These are phyloP conservation scores for Citrullus mucosospermus DNA, from an alignment of 306 rosid species.

Conservation along the genomic window DNA sequence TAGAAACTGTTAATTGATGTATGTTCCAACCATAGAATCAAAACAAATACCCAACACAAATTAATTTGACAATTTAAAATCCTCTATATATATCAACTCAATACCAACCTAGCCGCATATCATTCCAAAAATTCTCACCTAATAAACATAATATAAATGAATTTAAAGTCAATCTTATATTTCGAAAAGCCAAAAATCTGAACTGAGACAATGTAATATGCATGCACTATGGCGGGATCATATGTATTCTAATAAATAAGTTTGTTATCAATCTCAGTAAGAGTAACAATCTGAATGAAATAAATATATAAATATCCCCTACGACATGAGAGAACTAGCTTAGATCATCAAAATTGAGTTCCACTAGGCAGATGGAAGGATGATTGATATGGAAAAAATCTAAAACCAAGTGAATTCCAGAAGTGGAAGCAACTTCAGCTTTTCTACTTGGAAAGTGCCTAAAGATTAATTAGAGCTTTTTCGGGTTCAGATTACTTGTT, in stretches of 20 bases:
- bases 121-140: background rate
- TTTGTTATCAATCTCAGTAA: background rate
- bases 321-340: slow-evolving; percentile 1
- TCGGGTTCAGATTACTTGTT: slow-evolving; percentile 69
- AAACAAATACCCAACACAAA: no score
- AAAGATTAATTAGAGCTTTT: background rate
- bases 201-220: background rate
- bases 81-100: no score
- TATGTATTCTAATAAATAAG: background rate
- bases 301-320: background rate
- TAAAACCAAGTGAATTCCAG: slow-evolving; percentile 3
- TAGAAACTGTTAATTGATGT: no score
- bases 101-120: background rate
- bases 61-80: no score
- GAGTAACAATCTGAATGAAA: slow-evolving; percentile 1
- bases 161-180: background rate
- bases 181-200: background rate
- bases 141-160: no score
- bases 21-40: no score
- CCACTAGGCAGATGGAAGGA: slow-evolving; percentile 6
- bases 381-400: background rate
- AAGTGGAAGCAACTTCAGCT: background rate
- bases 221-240: background rate
- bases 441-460: background rate
- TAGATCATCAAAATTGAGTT: slow-evolving; percentile 7